phyloP scores from a whole-genome alignment of 1,284 basidiomycete genomes.

The Boletus sp. region DNA sequence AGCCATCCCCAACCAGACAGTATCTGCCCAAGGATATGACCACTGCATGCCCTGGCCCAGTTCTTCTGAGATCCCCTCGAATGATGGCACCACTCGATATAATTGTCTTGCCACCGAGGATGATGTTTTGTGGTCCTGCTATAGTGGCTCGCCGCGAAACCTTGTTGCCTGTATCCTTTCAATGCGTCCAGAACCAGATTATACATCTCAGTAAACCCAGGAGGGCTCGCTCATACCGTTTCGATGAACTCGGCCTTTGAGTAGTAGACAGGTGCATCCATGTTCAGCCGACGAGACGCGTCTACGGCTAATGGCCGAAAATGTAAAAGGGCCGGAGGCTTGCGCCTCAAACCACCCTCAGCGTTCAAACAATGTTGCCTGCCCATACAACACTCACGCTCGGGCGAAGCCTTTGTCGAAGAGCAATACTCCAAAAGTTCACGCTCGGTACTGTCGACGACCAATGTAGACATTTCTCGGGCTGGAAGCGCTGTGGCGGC shows the following conservation, averaged over 20 bases:
- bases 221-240: slow-evolving; percentile 47
- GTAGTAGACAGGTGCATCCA: slow-evolving; percentile 72
- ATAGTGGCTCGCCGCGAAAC: slow-evolving; percentile 93
- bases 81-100: slow-evolving; percentile 87
- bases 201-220: background rate
- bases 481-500: background rate
- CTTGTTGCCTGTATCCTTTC: slow-evolving; percentile 82
- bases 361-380: slow-evolving; percentile 10
- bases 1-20: slow-evolving; percentile 85
- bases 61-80: slow-evolving; percentile 82
- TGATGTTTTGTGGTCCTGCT: slow-evolving; percentile 92
- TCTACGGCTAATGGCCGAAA: slow-evolving; percentile 5
- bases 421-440: slow-evolving; percentile 8
- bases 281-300: slow-evolving; percentile 26
- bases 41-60: slow-evolving; percentile 84
- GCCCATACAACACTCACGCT: slow-evolving; percentile 7
- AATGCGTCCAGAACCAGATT: slow-evolving; percentile 9
- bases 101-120: slow-evolving; percentile 95
- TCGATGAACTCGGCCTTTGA: slow-evolving; percentile 77
- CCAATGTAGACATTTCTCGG: slow-evolving; percentile 12
- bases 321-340: background rate
- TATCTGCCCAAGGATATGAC: slow-evolving; percentile 92
- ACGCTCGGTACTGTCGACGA: background rate
- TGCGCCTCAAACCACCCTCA: background rate
- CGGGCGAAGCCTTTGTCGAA: slow-evolving; percentile 16